phyloP scores from a whole-genome alignment of 1,284 basidiomycete genomes.

The Athelia psychrophila region DNA sequence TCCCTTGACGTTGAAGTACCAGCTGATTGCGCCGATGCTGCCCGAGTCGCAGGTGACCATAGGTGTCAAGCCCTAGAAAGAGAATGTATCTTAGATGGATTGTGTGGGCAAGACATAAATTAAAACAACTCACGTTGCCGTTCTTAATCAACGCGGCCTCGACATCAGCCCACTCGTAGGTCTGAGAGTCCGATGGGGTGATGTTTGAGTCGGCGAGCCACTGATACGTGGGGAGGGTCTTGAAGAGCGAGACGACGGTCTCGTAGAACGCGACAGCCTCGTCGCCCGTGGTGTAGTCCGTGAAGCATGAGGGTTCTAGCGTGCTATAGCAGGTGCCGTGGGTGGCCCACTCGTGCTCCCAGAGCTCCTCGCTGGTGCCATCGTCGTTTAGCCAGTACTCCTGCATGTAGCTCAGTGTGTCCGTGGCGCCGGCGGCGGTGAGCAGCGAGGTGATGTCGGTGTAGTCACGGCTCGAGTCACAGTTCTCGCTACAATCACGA shows the following conservation, averaged over 20 bases:
- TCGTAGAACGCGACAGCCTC: slow-evolving; percentile 33
- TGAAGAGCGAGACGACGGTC: slow-evolving; percentile 25
- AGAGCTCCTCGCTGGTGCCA: slow-evolving; percentile 19
- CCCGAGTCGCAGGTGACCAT: slow-evolving; percentile 22
- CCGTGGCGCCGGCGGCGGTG: slow-evolving; percentile 17
- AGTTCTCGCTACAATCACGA: slow-evolving; percentile 33
- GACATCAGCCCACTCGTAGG: slow-evolving; percentile 31
- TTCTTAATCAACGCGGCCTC: slow-evolving; percentile 25
- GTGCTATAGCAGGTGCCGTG: slow-evolving; percentile 33
- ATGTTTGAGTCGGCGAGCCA: slow-evolving; percentile 36
- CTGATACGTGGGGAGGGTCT: slow-evolving; percentile 34
- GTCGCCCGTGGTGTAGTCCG: slow-evolving; percentile 13
- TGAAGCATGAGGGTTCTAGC: slow-evolving; percentile 22
- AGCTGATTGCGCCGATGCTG: slow-evolving; percentile 23
- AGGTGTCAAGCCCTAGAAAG: slow-evolving; percentile 17
- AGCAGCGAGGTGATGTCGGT: neutral
- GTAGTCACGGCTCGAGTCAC: slow-evolving; percentile 28
- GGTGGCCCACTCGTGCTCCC: slow-evolving; percentile 18
- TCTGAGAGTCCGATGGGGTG: slow-evolving; percentile 25
- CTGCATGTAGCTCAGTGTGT: slow-evolving; percentile 30
- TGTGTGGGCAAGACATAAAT: slow-evolving; percentile 1
- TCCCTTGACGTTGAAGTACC: slow-evolving; percentile 24
- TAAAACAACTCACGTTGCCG: slow-evolving; percentile 11
- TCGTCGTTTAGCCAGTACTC: slow-evolving; percentile 18
- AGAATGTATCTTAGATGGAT: slow-evolving; percentile 4